Conservation (phyloP, 2,329 filamentous ascomycete species). For the Atkinsonella hypoxylon region DNA sequence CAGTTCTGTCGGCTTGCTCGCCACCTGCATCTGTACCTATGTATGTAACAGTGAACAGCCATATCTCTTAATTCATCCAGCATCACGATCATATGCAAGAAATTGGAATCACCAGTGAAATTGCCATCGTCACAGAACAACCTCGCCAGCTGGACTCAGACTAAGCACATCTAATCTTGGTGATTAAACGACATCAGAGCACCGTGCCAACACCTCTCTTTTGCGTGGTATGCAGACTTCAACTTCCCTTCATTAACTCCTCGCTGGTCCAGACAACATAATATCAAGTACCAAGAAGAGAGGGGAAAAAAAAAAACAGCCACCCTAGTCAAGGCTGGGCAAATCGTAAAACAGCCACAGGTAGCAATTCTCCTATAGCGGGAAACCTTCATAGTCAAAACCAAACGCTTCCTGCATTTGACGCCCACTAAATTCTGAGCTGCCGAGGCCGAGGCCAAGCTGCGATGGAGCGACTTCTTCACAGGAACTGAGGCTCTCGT, state of each 20-base stretch:
- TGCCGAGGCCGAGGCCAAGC: constrained; percentile 30
- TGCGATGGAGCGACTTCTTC: constrained; percentile 38
- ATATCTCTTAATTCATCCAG: too few relatives aligned
- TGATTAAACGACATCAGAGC: background rate
- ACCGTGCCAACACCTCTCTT: background rate
- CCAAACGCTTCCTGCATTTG: constrained; percentile 10
- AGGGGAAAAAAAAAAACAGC: background rate
- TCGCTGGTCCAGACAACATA: background rate
- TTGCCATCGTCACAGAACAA: too few relatives aligned
- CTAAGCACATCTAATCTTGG: background rate
- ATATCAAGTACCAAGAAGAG: background rate
- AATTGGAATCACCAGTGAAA: too few relatives aligned
- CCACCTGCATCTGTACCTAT: background rate
- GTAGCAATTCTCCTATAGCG: background rate
- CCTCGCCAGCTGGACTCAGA: too few relatives aligned
- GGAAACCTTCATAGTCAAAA: constrained; percentile 1
- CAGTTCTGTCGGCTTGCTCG: background rate
- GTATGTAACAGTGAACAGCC: too few relatives aligned
- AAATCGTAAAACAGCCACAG: background rate
- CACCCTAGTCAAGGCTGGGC: background rate
- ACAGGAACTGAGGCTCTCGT: constrained; percentile 44
- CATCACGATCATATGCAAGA: too few relatives aligned
- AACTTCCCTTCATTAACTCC: background rate
- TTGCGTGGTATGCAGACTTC: background rate
- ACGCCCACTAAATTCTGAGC: constrained; percentile 19